These are phyloP conservation scores for Ophiosphaerella herpotricha DNA, from an alignment of 2,329 filamentous ascomycete genomes.

Conservation along the genomic window DNA sequence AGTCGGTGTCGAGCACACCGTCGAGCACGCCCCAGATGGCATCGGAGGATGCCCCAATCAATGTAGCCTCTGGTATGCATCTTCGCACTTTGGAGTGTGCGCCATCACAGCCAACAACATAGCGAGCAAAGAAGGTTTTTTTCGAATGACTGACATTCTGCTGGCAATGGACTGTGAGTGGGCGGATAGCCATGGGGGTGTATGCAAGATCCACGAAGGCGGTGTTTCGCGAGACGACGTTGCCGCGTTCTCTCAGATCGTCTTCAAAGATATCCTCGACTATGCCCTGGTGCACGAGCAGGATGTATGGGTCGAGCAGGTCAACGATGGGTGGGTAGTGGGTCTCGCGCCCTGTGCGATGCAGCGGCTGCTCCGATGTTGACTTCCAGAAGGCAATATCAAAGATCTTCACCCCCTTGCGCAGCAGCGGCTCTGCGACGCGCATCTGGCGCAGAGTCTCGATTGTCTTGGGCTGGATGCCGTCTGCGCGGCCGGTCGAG, in stretches of 20 bases:
- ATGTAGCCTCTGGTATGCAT: slow-evolving; percentile 57
- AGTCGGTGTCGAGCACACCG: slow-evolving; percentile 71
- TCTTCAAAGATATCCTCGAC: slow-evolving; percentile 72
- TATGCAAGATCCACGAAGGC: slow-evolving; percentile 61
- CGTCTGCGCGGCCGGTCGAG: slow-evolving; percentile 70
- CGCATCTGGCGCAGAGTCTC: slow-evolving; percentile 76
- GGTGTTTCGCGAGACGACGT: slow-evolving; percentile 66
- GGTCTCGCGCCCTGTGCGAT: slow-evolving; percentile 66
- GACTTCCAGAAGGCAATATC: slow-evolving; percentile 72
- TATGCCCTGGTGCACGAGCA: slow-evolving; percentile 72
- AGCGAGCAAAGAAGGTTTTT: slow-evolving; percentile 60
- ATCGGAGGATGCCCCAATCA: slow-evolving; percentile 56
- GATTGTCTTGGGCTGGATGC: slow-evolving; percentile 77
- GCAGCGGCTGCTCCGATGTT: slow-evolving; percentile 50
- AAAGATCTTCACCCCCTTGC: slow-evolving; percentile 70
- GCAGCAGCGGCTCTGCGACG: slow-evolving; percentile 69
- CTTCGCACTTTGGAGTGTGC: slow-evolving; percentile 72
- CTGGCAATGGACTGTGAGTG: slow-evolving; percentile 51
- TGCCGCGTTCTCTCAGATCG: slow-evolving; percentile 67
- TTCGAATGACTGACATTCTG: slow-evolving; percentile 43
- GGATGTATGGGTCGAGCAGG: slow-evolving; percentile 58
- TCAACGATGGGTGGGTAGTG: slow-evolving; percentile 65
- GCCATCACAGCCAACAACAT: slow-evolving; percentile 73
- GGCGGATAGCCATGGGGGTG: slow-evolving; percentile 39
- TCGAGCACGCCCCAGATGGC: slow-evolving; percentile 75